These are phyloP conservation scores for Debaryomycetaceae sp. DNA, from an alignment of 1,139 yeast genomes.

Conservation along the genomic window DNA sequence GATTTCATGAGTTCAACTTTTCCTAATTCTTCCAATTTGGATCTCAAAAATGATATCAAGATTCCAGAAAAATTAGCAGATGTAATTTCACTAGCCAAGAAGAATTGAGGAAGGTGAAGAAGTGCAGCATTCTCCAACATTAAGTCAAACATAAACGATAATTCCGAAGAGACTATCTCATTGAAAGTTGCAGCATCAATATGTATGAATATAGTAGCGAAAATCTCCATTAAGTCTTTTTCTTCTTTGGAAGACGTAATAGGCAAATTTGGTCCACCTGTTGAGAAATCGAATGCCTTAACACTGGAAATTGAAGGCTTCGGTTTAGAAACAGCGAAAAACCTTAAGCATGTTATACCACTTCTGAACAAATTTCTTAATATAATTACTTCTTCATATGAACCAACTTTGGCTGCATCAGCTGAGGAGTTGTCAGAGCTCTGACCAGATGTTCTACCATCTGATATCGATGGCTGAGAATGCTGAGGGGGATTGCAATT, in stretches of 20 bases:
- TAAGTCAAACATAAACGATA: slow-evolving; percentile 73
- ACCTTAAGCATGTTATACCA: slow-evolving; percentile 76
- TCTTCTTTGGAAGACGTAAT: slow-evolving; percentile 89
- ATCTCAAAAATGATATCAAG: slow-evolving; percentile 69
- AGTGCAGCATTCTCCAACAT: slow-evolving; percentile 84
- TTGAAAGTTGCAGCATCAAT: slow-evolving; percentile 95
- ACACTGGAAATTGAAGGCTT: slow-evolving; percentile 35
- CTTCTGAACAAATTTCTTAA: slow-evolving; percentile 78
- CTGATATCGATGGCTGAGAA: slow-evolving; percentile 45
- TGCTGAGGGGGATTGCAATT: slow-evolving; percentile 88
- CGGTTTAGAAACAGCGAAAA: slow-evolving; percentile 61
- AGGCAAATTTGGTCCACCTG: slow-evolving; percentile 76
- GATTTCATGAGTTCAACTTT: slow-evolving; percentile 76
- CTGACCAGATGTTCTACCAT: slow-evolving; percentile 59
- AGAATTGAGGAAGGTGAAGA: slow-evolving; percentile 89
- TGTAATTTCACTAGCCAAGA: slow-evolving; percentile 88
- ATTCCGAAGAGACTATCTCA: slow-evolving; percentile 82
- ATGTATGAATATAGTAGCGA: slow-evolving; percentile 91
- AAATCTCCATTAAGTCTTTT: slow-evolving; percentile 91
- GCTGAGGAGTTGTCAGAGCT: slow-evolving; percentile 69
- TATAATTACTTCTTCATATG: slow-evolving; percentile 77
- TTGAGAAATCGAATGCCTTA: slow-evolving; percentile 60
- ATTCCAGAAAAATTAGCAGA: slow-evolving; percentile 93
- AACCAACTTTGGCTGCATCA: slow-evolving; percentile 79
- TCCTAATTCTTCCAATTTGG: slow-evolving; percentile 76